Base-by-base conservation (phyloP, 2,329 filamentous ascomycete genomes). In the Stagonosporopsis vannaccii region DNA sequence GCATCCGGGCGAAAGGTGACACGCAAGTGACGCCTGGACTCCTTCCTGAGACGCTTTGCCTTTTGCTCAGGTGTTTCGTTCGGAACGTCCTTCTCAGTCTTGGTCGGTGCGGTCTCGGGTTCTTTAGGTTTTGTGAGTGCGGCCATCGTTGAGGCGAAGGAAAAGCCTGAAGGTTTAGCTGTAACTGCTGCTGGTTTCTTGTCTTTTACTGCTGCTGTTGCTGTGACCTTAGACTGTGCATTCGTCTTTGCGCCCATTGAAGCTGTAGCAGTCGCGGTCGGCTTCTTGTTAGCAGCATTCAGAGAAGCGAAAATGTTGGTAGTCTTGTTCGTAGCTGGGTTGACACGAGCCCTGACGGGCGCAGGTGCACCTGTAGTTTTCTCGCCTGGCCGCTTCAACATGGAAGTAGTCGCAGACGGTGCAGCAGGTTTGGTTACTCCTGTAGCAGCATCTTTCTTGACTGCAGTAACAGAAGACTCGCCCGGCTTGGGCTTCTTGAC, bases 1-100 rank as follows among this genome's bases (percentile, higher is more conserved):
- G 83, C 78, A 45, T 89, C 89, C 0, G 86, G 82, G 69, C 88
- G 90, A 82, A 90, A 94, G 6, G 78, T 83, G 6, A 94, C 90
- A 12, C 87, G 84, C 20, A 92, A 78, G 60, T 89, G 86, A 32
- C 89, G 84, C 44, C 90, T 84, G 56, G 85, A 82, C 70, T 92
- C 89, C 67, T 91, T 92, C 32, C 89, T 85, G 4, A 91, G 78
- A 11, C 90, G 85, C 66, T 86, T 89, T 1, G 81, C 79, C 65
- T 82, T 87, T 69, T 91, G 84, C 65, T 90, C 88, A 0, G 86
- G 79, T 0, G 88, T 91, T 72, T 93, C 90, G 0, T 81, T 78
- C 0, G 80, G 77, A 17, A 73, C 71, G 55, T 77, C 78, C 59
- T 86, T 85, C 62, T 86, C 85, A 0, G 82, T 76, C 53, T 84